Evolutionary conservation across 345 rosid genomes (phyloP), one percentile per base, ranked within the genome.

Genomic region (Schrenkiella parvula): DNA sequence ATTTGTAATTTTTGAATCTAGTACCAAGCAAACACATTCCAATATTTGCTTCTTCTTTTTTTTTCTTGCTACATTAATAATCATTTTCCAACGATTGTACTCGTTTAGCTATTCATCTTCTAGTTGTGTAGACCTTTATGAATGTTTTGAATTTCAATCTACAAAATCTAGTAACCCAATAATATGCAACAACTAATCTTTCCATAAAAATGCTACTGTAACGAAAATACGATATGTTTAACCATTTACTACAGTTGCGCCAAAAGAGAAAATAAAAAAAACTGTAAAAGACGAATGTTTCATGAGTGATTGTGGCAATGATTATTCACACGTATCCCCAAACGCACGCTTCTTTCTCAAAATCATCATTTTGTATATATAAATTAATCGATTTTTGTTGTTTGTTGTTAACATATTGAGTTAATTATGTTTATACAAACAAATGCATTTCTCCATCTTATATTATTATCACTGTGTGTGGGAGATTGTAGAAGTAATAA

Each of bases 291-390:
- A 61, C 22, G 60, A 57, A 73, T 38, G 54, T 38, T 34, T 29
- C 69, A 69, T 62, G 65, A 76, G 71, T 70, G 75, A 70, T 70
- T 70, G 61, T 54, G 71, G 66, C 64, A 63, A 76, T 76, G 75
- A 76, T 76, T 76, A 70, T 44, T 38, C 71, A 53, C 76, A 76
- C 71, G 80, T 54, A 64, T 64, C 71, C 60, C 67, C 6, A 76
- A 70, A 76, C 22, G 80, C 80, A 76, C 71, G 80, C 80, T 63
- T 70, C 71, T 8, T 8, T 56, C 75, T 70, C 66, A 37, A 55
- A 18, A 53, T 37, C 66, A 69, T 63, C 62, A 63, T 76, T 70
- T 61, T 52, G 51, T 60, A 54, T 65, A 31, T 18, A 51, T 31
- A 68, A 28, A 62, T 39, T 35, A 10, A n/a, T 1, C 21, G 35